Percentiles rank a stretch among this genome's conserved stretches.
Conservation (phyloP, 2,329 filamentous ascomycete genomes). For the Fonsecaea pedrosoi region DNA sequence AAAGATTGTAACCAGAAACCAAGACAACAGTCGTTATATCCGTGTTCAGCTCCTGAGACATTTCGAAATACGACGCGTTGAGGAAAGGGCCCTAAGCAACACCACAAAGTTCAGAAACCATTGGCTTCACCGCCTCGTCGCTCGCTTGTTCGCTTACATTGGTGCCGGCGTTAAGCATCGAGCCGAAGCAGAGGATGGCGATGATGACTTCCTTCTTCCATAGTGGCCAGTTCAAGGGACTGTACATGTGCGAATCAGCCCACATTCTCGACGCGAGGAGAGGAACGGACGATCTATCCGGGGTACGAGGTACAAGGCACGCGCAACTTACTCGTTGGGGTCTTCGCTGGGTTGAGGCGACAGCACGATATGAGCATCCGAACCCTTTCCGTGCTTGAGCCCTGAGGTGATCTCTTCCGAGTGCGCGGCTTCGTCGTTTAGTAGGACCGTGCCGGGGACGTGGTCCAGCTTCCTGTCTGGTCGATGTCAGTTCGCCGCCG, state of each 20-base stretch:
- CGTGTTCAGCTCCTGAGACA: conserved; percentile 31
- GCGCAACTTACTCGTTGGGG: conserved; percentile 39
- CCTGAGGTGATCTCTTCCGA: conserved; percentile 30
- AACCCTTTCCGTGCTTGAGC: conserved; percentile 37
- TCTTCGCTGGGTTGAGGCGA: conserved; percentile 42
- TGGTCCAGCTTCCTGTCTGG: conserved; percentile 36
- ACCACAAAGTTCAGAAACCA: conserved; percentile 7
- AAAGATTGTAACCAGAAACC: conserved; percentile 38
- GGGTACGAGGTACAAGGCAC: background rate
- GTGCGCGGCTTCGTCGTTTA: conserved; percentile 36
- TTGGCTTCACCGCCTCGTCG: background rate
- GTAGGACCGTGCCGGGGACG: conserved; percentile 34
- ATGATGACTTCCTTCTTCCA: conserved; percentile 43
- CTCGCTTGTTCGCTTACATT: conserved; percentile 29
- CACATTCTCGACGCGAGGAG: background rate
- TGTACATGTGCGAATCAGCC: background rate
- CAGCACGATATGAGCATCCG: conserved; percentile 35
- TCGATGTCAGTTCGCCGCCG: background rate
- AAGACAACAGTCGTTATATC: conserved; percentile 33
- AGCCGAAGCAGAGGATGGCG: conserved; percentile 42
- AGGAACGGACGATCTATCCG: background rate
- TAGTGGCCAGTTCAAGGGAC: conserved; percentile 42
- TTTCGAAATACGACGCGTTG: conserved; percentile 38
- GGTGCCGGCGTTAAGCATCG: conserved; percentile 40
- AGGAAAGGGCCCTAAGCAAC: conserved; percentile 31